phyloP scores from a whole-genome alignment of 2,329 filamentous ascomycete genomes.

The Fusarium zealandicum region DNA sequence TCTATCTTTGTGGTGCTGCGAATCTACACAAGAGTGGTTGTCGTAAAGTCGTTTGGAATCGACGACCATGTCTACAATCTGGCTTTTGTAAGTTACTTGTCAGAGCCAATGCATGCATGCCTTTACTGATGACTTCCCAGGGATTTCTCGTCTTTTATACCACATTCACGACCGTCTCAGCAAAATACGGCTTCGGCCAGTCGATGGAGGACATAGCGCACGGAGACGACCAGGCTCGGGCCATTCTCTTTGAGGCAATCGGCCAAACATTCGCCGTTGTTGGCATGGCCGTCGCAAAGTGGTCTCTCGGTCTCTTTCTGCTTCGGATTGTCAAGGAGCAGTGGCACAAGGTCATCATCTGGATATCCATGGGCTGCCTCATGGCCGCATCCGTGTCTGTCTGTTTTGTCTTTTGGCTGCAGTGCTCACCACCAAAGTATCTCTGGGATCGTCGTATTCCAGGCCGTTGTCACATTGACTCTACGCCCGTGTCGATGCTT shows the following conservation, averaged over 20 bases:
- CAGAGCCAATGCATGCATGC: rapidly evolving
- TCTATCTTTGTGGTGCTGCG: constrained; percentile 46
- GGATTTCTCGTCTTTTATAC: constrained; percentile 45
- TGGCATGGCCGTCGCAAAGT: constrained; percentile 50
- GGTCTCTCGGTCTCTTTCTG: constrained; percentile 50
- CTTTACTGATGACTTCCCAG: constrained; percentile 13
- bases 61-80: constrained; percentile 47
- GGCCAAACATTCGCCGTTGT: constrained; percentile 49
- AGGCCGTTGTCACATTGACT: constrained; percentile 28
- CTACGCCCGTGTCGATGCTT: constrained; percentile 26
- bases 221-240: constrained; percentile 30
- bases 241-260: constrained; percentile 43
- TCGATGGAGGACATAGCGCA: constrained; percentile 36
- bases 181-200: constrained; percentile 47
- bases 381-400: constrained; percentile 29
- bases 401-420: constrained; percentile 26
- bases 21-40: constrained; percentile 46
- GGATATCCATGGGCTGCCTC: constrained; percentile 39
- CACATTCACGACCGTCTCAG: constrained; percentile 43
- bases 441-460: constrained; percentile 30
- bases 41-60: constrained; percentile 43
- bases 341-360: constrained; percentile 49
- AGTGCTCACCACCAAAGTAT: constrained; percentile 31
- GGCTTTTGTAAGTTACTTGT: constrained; percentile 21
- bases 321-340: constrained; percentile 45